A percentile compares a stretch with the other conserved stretches of the same genome.
phyloP scores from a whole-genome alignment of 306 rosid genomes.

The Clitoria ternatea region DNA sequence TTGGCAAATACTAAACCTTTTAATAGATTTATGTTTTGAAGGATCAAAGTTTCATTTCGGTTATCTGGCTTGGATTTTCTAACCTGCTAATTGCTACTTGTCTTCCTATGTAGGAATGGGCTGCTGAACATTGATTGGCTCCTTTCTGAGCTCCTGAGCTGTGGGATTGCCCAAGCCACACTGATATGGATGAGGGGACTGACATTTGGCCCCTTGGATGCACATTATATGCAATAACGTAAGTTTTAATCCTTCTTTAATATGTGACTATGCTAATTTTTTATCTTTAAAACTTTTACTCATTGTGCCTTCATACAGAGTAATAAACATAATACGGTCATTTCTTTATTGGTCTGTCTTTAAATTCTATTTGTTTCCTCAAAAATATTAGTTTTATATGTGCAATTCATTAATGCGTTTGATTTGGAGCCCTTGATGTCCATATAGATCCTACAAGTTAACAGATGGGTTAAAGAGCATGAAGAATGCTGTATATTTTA shows the following conservation, averaged over 20 bases:
- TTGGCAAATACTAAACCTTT: constrained; percentile 4
- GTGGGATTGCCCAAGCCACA: constrained; percentile 96
- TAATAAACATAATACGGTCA: neutral
- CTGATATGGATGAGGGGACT: constrained; percentile 89
- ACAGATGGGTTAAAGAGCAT: neutral
- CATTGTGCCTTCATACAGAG: neutral
- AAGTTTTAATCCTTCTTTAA: constrained; percentile 34
- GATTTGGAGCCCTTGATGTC: constrained; percentile 13
- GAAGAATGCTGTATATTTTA: neutral
- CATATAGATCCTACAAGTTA: neutral
- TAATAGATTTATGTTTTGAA: constrained; percentile 1
- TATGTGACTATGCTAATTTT: neutral
- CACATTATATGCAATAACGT: constrained; percentile 96
- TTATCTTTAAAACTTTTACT: neutral
- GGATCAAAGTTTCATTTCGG: constrained; percentile 13
- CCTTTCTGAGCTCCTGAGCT: constrained; percentile 98
- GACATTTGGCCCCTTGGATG: constrained; percentile 98
- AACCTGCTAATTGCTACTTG: constrained; percentile 13
- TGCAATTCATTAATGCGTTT: neutral
- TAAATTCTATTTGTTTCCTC: neutral
- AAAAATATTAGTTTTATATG: neutral
- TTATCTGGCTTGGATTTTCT: constrained; percentile 26
- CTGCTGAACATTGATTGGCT: constrained; percentile 94
- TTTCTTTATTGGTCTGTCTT: neutral
- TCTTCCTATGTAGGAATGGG: constrained; percentile 81